Percentiles rank a stretch among this genome's conserved stretches.
Evolutionary conservation across 2,329 filamentous ascomycete species (phyloP).

Genomic region (Sporothrix pallida): DNA sequence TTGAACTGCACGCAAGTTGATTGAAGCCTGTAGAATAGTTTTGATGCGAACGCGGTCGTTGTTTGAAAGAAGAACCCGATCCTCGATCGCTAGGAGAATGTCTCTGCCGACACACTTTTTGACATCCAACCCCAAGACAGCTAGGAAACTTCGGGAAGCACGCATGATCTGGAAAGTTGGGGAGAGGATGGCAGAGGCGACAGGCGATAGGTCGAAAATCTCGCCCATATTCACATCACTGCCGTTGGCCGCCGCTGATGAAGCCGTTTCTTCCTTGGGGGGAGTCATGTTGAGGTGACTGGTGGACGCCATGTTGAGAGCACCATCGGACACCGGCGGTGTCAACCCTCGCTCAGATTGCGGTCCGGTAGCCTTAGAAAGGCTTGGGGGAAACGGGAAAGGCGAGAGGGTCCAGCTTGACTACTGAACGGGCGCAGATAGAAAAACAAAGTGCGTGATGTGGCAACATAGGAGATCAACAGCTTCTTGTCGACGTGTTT

Average conservation of each 20-base stretch:
- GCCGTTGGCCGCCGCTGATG: neutral
- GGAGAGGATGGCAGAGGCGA: constrained; percentile 44
- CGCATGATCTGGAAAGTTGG: constrained; percentile 43
- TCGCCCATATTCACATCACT: constrained; percentile 38
- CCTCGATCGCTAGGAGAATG: constrained; percentile 42
- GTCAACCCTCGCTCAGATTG: neutral
- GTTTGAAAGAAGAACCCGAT: constrained; percentile 40
- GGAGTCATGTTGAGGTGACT: neutral
- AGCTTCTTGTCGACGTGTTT: too few species aligned
- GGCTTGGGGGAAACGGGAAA: neutral
- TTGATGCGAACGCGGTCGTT: constrained; percentile 42
- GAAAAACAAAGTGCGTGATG: neutral
- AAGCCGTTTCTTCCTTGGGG: neutral
- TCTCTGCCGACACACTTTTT: constrained; percentile 42
- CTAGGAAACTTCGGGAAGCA: constrained; percentile 43
- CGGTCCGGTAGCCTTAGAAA: constrained; percentile 8
- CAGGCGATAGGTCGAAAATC: constrained; percentile 44
- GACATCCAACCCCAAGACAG: constrained; percentile 41
- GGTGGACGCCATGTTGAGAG: neutral
- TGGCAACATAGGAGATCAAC: neutral
- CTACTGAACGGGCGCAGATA: neutral
- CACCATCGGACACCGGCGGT: neutral
- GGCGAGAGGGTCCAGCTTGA: neutral
- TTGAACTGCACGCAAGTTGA: constrained; percentile 41
- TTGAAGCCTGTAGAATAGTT: constrained; percentile 43